These are phyloP conservation scores for Zygnema cylindricum DNA, from an alignment of 139 green algal genomes.

Conservation along the genomic window DNA sequence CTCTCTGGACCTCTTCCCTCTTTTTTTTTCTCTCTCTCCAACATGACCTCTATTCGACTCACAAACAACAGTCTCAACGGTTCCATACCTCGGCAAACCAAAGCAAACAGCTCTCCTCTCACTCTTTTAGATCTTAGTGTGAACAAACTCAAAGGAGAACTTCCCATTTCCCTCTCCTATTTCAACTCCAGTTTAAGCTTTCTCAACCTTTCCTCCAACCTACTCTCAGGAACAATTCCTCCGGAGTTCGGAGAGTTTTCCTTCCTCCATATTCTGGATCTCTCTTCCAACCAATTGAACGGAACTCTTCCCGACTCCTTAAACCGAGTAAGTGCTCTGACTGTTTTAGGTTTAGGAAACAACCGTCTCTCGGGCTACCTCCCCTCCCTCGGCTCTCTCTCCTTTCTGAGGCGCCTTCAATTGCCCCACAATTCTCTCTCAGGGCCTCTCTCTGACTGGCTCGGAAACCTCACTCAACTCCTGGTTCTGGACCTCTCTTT, in stretches of 20 bases:
- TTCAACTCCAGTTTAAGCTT: not conserved
- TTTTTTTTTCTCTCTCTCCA: not conserved
- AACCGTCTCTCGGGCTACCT: not conserved
- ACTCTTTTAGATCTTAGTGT: not conserved
- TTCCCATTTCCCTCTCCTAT: conserved; percentile 8
- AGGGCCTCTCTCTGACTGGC: conserved; percentile 10
- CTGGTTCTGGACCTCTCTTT: conserved; percentile 5
- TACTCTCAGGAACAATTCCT: conserved; percentile 4
- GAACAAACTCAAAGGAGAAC: conserved; percentile 8
- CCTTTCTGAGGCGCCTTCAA: not conserved
- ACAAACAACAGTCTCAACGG: conserved; percentile 5
- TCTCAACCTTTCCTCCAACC: conserved; percentile 12
- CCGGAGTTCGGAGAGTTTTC: not conserved
- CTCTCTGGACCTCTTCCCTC: not conserved
- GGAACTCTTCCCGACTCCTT: not conserved
- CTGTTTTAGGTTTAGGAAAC: not conserved
- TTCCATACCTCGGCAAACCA: not conserved
- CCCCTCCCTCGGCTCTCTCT: not conserved
- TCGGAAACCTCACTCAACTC: conserved; percentile 22
- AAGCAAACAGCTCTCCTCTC: not conserved
- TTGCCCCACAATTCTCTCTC: conserved; percentile 22
- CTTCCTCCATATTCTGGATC: not conserved
- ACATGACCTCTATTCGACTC: conserved; percentile 4
- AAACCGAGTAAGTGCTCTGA: not conserved
- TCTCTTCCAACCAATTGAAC: conserved; percentile 23